Conservation (phyloP, 2,329 filamentous ascomycete genomes). For the Aspergillus sp. region DNA sequence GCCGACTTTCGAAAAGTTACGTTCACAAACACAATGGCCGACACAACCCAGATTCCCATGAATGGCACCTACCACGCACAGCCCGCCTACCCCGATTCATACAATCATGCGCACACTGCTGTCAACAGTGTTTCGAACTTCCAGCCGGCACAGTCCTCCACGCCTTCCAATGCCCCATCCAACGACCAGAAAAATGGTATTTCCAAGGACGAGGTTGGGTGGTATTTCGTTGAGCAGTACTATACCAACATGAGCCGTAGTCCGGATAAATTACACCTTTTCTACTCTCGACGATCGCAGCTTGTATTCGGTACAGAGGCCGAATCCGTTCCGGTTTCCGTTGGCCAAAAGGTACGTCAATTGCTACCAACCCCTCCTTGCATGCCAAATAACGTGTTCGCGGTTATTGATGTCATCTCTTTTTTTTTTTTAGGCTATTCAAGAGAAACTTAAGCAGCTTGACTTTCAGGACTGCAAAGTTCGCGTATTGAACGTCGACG, state of each 20-base stretch:
- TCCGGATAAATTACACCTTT: conserved; percentile 90
- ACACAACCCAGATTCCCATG: conserved; percentile 40
- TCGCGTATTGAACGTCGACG: conserved; percentile 95
- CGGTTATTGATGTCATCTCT: conserved; percentile 17
- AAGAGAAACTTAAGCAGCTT: conserved; percentile 88
- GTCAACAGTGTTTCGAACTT: conserved; percentile 39
- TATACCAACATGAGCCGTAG: conserved; percentile 95
- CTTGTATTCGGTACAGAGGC: conserved; percentile 91
- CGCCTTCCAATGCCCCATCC: conserved; percentile 38
- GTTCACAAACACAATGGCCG: conserved; percentile 36
- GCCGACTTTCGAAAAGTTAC: conserved; percentile 12
- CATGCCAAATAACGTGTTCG: background rate
- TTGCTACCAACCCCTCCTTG: background rate
- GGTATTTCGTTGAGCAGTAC: conserved; percentile 99
- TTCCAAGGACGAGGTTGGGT: conserved; percentile 91
- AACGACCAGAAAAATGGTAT: conserved; percentile 47
- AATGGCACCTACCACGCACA: conserved; percentile 45
- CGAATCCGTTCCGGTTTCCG: conserved; percentile 79
- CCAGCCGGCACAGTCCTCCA: conserved; percentile 41
- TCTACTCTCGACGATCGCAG: conserved; percentile 95
- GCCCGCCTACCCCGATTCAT: conserved; percentile 40
- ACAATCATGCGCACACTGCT: conserved; percentile 34
- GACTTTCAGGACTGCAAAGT: conserved; percentile 98
- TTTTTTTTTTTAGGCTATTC: conserved; percentile 66
- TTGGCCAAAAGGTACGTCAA: conserved; percentile 76